Conservation (phyloP, 345 rosid species). For the Sonneratia caseolaris region DNA sequence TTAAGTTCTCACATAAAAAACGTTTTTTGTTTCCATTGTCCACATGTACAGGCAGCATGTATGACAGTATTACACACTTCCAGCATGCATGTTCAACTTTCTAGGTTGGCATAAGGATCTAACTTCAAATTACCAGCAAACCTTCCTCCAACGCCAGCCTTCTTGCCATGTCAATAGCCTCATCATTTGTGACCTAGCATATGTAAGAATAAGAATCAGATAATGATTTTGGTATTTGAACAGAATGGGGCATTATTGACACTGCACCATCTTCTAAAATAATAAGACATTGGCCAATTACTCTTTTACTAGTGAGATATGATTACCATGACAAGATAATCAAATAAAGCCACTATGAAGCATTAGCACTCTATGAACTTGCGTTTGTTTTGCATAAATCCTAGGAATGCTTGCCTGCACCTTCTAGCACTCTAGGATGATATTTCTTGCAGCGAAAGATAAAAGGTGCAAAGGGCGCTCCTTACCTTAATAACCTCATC, state of each 20-base stretch:
- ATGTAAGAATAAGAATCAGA: not conserved
- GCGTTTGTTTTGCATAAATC: not conserved
- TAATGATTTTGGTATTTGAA: not conserved
- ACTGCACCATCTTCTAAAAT: not conserved
- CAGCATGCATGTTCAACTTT: not conserved
- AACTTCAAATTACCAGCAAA: conserved; percentile 53
- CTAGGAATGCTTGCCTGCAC: not conserved
- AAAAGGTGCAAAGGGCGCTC: not conserved
- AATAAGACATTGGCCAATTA: not conserved
- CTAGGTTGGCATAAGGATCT: not conserved
- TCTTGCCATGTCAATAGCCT: conserved; percentile 88
- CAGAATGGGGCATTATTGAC: not conserved
- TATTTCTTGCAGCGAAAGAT: not conserved
- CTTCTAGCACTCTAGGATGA: not conserved
- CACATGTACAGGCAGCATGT: no score
- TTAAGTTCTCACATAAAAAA: no score
- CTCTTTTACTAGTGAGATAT: not conserved
- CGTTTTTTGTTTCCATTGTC: no score
- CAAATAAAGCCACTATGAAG: no score
- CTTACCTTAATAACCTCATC: conserved; percentile 65
- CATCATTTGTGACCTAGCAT: conserved; percentile 60
- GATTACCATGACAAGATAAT: no score
- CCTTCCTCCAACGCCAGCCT: conserved; percentile 88
- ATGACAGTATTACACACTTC: no score
- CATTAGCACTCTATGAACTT: not conserved